phyloP scores from a whole-genome alignment of 768 basidiomycete species.

The Phylloporus arenicola region DNA sequence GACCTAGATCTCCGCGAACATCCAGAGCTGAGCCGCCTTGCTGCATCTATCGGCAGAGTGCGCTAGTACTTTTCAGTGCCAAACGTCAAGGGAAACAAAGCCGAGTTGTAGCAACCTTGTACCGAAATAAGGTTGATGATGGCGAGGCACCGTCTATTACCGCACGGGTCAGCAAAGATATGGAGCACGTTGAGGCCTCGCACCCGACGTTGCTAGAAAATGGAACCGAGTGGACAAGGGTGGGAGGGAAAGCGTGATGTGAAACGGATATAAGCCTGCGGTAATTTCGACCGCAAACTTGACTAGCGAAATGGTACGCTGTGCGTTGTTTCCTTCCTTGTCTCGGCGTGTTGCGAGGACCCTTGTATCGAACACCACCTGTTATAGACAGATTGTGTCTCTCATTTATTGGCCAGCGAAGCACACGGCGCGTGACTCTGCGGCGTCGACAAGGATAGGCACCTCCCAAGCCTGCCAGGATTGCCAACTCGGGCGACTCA shows the following conservation, averaged over 20 bases:
- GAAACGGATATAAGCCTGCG: slow-evolving; percentile 19
- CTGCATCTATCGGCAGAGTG: neutral
- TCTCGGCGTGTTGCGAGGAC: slow-evolving; percentile 13
- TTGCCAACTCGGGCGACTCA: neutral
- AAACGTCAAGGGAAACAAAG: neutral
- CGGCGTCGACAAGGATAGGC: slow-evolving; percentile 4
- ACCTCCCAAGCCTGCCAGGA: neutral
- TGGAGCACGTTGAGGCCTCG: neutral
- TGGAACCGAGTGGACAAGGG: neutral
- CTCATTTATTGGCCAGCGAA: slow-evolving; percentile 1
- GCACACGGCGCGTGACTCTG: neutral
- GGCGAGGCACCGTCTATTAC: neutral
- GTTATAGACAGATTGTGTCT: slow-evolving; percentile 2
- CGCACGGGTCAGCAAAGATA: neutral
- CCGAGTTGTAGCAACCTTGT: slow-evolving; percentile 1
- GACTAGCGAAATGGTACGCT: slow-evolving; percentile 6
- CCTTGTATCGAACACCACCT: slow-evolving; percentile 1
- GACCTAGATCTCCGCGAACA: slow-evolving; percentile 19
- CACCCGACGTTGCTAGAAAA: neutral
- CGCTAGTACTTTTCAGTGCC: neutral
- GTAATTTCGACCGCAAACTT: no score
- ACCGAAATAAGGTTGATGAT: no score
- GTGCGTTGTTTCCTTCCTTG: slow-evolving; percentile 12
- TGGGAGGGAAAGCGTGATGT: neutral
- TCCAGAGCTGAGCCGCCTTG: slow-evolving; percentile 1